phyloP scores from a whole-genome alignment of 257 asterid genomes.

The Schizonepeta tenuifolia region DNA sequence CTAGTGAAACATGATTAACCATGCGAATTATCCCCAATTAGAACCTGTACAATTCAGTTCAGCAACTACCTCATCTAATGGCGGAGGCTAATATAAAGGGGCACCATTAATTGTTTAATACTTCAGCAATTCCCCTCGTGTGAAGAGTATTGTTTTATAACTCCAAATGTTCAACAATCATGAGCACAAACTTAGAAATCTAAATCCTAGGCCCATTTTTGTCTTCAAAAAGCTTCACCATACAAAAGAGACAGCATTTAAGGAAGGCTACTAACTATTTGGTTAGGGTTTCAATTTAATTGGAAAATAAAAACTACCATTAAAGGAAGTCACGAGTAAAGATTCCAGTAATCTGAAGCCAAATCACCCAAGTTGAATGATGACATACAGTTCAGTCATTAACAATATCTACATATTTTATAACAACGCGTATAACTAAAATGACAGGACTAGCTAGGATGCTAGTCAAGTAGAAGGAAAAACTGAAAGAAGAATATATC shows the following conservation, averaged over 20 bases:
- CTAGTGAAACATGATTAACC: conserved; percentile 15
- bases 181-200: conserved; percentile 13
- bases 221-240: conserved; percentile 10
- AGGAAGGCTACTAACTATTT: background rate
- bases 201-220: conserved; percentile 3
- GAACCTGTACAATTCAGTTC: background rate
- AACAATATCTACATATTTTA: background rate
- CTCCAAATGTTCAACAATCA: conserved; percentile 13
- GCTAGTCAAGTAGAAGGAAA: background rate
- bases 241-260: conserved; percentile 7
- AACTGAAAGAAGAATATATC: conserved; percentile 12
- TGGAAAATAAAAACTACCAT: background rate
- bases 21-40: conserved; percentile 3
- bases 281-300: background rate
- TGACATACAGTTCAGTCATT: background rate
- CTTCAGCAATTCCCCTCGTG: background rate
- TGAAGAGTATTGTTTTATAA: background rate
- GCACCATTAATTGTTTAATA: background rate
- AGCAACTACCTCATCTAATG: background rate
- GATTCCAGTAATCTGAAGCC: conserved; percentile 2
- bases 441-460: conserved; percentile 5
- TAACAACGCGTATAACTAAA: background rate
- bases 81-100: background rate
- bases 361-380: background rate
- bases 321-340: background rate